Base-by-base conservation (phyloP, 768 basidiomycete genomes). In the Rhizopogon sp. region DNA sequence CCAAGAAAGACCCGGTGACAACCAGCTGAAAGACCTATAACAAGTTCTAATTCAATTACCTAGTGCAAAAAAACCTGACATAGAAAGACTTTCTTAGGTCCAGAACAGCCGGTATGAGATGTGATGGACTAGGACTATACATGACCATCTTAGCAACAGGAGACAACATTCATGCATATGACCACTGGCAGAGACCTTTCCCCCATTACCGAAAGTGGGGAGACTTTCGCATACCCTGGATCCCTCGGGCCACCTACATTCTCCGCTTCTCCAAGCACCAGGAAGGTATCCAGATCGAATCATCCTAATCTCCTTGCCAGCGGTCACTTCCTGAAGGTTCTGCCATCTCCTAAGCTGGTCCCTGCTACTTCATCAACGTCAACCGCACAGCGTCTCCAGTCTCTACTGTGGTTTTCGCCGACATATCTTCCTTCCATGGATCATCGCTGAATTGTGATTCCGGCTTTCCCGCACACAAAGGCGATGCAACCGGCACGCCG, bases 161-260 rank as follows among this genome's bases (percentile, higher is more conserved):
- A 53, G 40, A 35, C 52, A 8, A 16, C n/a, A 20, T 47, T 46
- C n/a, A 25, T 45, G 29, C 45, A 37, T 42, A 29, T 43, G 13
- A 9, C 29, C 28, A n/a, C n/a, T n/a, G n/a, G n/a, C n/a, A 50
- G 28, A 29, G 4, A 25, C 25, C 25, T 25, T 4, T 25, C 57
- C 20, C 41, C 56, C n/a, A 46, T 54, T 7, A 37, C 46, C 17
- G 29, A 53, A 55, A 22, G 37, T 53, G 11, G 25, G 5, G 44
- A 52, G 3, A 14, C 16, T 16, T 33, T 42, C 1, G 55, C 50
- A 43, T 58, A 53, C 22, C 47, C 57, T 3, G 22, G 14, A 17
- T 64, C 67, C 1, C 6, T 68, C 33, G 66, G 65, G 11, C 51
- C 54, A 16, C 14, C 60, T 11, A 53, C 55, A 25, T 25, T n/a